phyloP scores from a whole-genome alignment of 1,284 basidiomycete genomes.

The Sporisorium scitamineum region DNA sequence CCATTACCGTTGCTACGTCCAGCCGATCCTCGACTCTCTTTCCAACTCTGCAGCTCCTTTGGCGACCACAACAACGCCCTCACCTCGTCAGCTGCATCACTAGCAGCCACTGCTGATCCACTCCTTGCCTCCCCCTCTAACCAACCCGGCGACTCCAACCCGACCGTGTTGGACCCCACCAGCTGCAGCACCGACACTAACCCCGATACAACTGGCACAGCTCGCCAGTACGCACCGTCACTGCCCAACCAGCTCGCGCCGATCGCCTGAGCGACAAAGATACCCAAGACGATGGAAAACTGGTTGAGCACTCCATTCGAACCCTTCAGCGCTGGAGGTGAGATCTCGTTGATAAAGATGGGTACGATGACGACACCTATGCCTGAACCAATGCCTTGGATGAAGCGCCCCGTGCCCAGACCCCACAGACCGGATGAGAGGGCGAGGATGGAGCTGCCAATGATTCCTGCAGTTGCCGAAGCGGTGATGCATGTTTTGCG shows the following conservation, averaged over 20 bases:
- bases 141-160: conserved; percentile 61
- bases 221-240: conserved; percentile 64
- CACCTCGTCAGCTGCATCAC: conserved; percentile 29
- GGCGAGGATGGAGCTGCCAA: conserved; percentile 33
- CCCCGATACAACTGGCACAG: conserved; percentile 66
- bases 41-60: conserved; percentile 39
- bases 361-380: conserved; percentile 87
- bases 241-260: conserved; percentile 66
- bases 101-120: conserved; percentile 1
- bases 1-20: background rate
- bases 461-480: conserved; percentile 29
- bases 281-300: conserved; percentile 64
- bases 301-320: conserved; percentile 84
- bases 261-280: conserved; percentile 69
- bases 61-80: conserved; percentile 42
- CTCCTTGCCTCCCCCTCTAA: conserved; percentile 43
- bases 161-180: conserved; percentile 52
- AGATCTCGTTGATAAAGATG: conserved; percentile 84
- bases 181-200: conserved; percentile 68
- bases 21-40: conserved; percentile 10
- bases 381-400: conserved; percentile 84
- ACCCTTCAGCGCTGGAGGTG: conserved; percentile 80
- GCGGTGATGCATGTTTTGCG: conserved; percentile 32
- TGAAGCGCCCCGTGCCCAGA: conserved; percentile 69
- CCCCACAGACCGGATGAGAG: conserved; percentile 7